Evolutionary conservation across 345 rosid genomes (phyloP).

Genomic region (Microcos paniculata): DNA sequence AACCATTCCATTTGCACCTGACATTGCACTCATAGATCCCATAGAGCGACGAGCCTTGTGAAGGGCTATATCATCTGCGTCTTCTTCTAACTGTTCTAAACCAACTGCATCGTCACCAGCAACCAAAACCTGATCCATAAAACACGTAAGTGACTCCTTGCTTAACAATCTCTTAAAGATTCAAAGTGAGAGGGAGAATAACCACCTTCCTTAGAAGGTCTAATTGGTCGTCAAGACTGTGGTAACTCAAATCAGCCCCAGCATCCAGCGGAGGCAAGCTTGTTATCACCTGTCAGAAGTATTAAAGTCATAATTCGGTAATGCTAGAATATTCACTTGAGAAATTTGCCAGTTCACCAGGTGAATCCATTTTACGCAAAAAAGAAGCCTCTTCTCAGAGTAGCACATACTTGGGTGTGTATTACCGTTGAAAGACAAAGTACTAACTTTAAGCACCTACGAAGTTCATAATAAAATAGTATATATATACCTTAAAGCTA

Average conservation of each 20-base stretch:
- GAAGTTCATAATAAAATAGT: neutral
- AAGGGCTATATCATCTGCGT: slow-evolving; percentile 81
- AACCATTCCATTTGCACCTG: slow-evolving; percentile 85
- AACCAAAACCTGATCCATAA: slow-evolving; percentile 53
- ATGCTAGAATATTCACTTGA: neutral
- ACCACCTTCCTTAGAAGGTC: slow-evolving; percentile 67
- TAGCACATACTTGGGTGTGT: neutral
- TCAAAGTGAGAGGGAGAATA: neutral
- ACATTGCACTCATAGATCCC: slow-evolving; percentile 85
- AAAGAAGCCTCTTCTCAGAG: neutral
- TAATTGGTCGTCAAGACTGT: slow-evolving; percentile 69
- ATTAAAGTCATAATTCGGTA: slow-evolving; percentile 6
- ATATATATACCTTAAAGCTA: slow-evolving; percentile 67
- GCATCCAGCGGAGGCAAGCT: slow-evolving; percentile 84
- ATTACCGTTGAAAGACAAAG: neutral
- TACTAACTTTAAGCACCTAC: neutral
- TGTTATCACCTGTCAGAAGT: slow-evolving; percentile 65
- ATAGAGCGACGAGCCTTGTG: slow-evolving; percentile 60
- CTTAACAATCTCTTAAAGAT: neutral
- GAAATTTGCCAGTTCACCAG: neutral
- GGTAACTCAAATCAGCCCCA: slow-evolving; percentile 74
- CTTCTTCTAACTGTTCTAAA: slow-evolving; percentile 84
- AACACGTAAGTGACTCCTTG: slow-evolving; percentile 16
- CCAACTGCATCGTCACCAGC: slow-evolving; percentile 90
- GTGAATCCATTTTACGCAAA: neutral